Evolutionary conservation across 2,329 filamentous ascomycete species (phyloP), one percentile per base, ranked within the genome.

Genomic region (Cordyceps tenuipes): DNA sequence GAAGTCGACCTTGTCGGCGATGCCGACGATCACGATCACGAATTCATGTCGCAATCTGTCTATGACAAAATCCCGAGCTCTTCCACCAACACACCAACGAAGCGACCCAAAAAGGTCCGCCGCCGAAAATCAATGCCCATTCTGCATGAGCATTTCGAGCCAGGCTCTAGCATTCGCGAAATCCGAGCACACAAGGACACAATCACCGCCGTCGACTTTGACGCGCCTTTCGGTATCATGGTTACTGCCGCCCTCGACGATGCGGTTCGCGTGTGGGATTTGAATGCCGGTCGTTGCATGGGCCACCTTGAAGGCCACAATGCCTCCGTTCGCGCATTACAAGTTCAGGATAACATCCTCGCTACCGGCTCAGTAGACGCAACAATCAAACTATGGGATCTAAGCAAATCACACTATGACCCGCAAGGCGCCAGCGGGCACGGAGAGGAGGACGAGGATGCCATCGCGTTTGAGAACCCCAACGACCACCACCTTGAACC

Each of bases 21-120:
- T 64, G 75, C 77, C 61, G 77, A 79, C 55, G 77, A 81, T 41
- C 75, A 79, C 46, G 73, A 74, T 36, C 64, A 70, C 26, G 81
- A 79, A 1, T 99, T 97, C 77, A 97, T 97, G 94, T 97, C 94
- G 3, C 91, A 97, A 72, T 97, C 92, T 13, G 90, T 99, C 66
- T 99, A 97, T 72, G 89, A 95, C 66, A 97, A 97, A 74, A 77
- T 99, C 9, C 90, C 92, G 1, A 75, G 76, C 10, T 77, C 82
- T 10, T 70, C 75, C 31, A 71, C 72, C 23, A 79, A 74, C 66
- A 79, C 81, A 2, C 77, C 82, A 1, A 71, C 79, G 8, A 69
- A 71, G 52, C 81, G 78, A 68, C 65, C 74, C 17, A 80, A 78
- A 66, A 80, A 79, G 65, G 83, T 81, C 44, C 81, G 82, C 63